Percentiles rank a stretch among this genome's conserved stretches.
These are phyloP conservation scores for Boletellus deceptivus DNA, from an alignment of 1,284 basidiomycete genomes.

Conservation along the genomic window DNA sequence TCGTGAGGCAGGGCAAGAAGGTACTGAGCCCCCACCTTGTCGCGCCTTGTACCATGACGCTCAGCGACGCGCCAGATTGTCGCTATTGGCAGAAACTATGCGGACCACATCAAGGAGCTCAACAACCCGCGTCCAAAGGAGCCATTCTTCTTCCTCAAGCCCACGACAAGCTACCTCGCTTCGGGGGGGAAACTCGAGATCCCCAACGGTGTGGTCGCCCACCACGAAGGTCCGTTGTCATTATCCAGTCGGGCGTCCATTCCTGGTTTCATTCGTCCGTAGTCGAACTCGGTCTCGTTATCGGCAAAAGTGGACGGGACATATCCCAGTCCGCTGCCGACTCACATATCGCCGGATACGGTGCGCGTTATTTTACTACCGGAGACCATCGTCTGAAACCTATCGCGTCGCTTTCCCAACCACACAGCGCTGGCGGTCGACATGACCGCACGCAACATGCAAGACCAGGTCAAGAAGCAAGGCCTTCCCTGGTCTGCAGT, in stretches of 20 bases:
- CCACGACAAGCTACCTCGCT: conserved; percentile 86
- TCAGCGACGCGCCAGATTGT: conserved; percentile 58
- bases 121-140: conserved; percentile 89
- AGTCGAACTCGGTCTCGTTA: conserved; percentile 98
- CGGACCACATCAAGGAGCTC: conserved; percentile 89
- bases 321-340: conserved; percentile 74
- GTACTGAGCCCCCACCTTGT: background rate
- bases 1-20: conserved; percentile 38
- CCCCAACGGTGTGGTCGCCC: conserved; percentile 79
- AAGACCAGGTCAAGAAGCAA: conserved; percentile 89
- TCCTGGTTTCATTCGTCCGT: background rate
- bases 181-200: conserved; percentile 82
- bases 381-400: too few relatives aligned
- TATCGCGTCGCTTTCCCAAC: too few relatives aligned
- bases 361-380: conserved; percentile 40
- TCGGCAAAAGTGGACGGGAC: conserved; percentile 83
- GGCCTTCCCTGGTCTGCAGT: conserved; percentile 94
- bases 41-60: too few relatives aligned
- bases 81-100: conserved; percentile 85
- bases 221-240: conserved; percentile 78
- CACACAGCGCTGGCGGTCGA: conserved; percentile 84
- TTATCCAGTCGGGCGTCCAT: background rate
- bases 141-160: conserved; percentile 99
- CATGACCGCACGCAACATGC: conserved; percentile 94
- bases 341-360: conserved; percentile 87